phyloP scores from a whole-genome alignment of 1,139 yeast species.

The Oligophagozyma castellii region DNA sequence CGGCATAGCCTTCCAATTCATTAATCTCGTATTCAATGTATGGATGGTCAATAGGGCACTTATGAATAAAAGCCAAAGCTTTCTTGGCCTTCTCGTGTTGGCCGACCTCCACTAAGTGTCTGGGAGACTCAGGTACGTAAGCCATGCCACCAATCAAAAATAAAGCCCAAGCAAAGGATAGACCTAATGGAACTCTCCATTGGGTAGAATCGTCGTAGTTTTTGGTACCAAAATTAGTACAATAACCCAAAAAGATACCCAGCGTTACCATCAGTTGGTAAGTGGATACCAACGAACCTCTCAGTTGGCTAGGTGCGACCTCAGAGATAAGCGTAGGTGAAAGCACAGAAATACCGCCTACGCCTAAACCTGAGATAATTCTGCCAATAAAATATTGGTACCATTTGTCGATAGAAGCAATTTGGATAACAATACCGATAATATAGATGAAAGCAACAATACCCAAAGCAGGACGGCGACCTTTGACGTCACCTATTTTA shows the following conservation, averaged over 20 bases:
- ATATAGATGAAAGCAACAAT: slow-evolving; percentile 43
- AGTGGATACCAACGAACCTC: slow-evolving; percentile 53
- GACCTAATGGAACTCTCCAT: slow-evolving; percentile 52
- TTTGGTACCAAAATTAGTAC: slow-evolving; percentile 47
- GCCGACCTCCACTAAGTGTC: slow-evolving; percentile 45
- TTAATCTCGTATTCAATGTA: slow-evolving; percentile 45
- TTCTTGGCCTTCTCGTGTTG: slow-evolving; percentile 44
- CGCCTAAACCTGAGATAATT: slow-evolving; percentile 51
- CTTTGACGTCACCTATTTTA: slow-evolving; percentile 43
- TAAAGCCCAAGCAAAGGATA: slow-evolving; percentile 33
- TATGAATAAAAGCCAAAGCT: slow-evolving; percentile 46
- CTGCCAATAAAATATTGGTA: slow-evolving; percentile 48
- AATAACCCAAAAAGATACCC: slow-evolving; percentile 51
- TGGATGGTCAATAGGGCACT: slow-evolving; percentile 41
- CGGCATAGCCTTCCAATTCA: slow-evolving; percentile 48
- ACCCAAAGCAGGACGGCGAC: slow-evolving; percentile 50
- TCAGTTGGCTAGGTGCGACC: slow-evolving; percentile 50
- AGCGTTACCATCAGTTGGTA: slow-evolving; percentile 54
- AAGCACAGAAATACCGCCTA: slow-evolving; percentile 49
- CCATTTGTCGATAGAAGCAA: slow-evolving; percentile 39
- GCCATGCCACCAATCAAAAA: slow-evolving; percentile 40
- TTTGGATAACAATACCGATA: slow-evolving; percentile 51
- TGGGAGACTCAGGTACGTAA: slow-evolving; percentile 68
- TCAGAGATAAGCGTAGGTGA: slow-evolving; percentile 56
- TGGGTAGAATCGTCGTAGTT: slow-evolving; percentile 35